Conservation (phyloP, 257 asterid species). For the Penstemon newberryi region DNA sequence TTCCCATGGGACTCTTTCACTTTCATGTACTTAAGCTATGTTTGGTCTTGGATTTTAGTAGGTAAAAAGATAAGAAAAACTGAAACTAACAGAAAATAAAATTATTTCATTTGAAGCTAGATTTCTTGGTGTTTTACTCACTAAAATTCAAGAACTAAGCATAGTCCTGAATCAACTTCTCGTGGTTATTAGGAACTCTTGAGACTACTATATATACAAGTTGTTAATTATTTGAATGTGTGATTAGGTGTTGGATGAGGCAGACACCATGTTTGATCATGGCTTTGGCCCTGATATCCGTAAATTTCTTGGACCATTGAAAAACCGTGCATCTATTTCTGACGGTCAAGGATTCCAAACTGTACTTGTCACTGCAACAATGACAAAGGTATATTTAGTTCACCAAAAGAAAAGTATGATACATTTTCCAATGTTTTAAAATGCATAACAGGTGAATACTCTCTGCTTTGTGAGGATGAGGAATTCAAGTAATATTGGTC, state of each 20-base stretch:
- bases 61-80: too few species aligned
- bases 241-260: slow-evolving; percentile 93
- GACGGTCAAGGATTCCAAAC: slow-evolving; percentile 83
- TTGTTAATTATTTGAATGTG: slow-evolving; percentile 29
- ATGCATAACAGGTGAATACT: neutral
- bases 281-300: slow-evolving; percentile 98
- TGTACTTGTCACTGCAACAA: slow-evolving; percentile 92
- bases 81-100: too few species aligned
- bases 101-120: too few species aligned
- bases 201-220: neutral
- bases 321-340: slow-evolving; percentile 68
- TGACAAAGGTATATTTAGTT: slow-evolving; percentile 70
- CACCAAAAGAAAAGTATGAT: neutral
- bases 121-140: too few species aligned
- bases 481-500: neutral
- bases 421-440: neutral
- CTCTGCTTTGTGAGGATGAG: neutral
- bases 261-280: slow-evolving; percentile 98
- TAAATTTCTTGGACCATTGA: slow-evolving; percentile 85
- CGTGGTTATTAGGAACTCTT: neutral
- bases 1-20: too few species aligned
- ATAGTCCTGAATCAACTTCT: neutral
- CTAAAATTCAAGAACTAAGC: too few species aligned
- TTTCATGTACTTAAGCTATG: slow-evolving; percentile 18
- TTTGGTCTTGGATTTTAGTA: too few species aligned